These are phyloP conservation scores for Nidularia pulvinata DNA, from an alignment of 768 basidiomycete genomes.

Conservation along the genomic window DNA sequence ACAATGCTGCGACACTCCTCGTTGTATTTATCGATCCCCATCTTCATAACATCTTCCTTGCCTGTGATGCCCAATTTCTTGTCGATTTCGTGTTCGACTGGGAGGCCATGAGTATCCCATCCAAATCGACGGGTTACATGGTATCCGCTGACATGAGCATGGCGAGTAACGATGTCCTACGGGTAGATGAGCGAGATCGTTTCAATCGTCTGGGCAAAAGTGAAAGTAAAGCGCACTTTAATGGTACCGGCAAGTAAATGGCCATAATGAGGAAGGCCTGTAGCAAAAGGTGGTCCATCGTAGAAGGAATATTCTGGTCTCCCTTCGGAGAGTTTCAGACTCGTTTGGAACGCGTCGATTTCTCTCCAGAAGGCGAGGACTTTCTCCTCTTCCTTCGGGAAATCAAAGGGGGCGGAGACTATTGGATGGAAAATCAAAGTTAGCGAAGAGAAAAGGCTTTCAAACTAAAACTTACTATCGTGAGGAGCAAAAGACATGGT, in stretches of 20 bases:
- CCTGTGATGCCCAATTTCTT: slow-evolving; percentile 92
- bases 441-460: neutral
- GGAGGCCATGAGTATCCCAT: slow-evolving; percentile 99
- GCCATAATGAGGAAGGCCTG: slow-evolving; percentile 95
- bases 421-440: slow-evolving; percentile 5
- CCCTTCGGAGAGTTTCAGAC: slow-evolving; percentile 89
- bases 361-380: slow-evolving; percentile 92
- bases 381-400: slow-evolving; percentile 88
- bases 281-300: slow-evolving; percentile 97
- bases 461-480: slow-evolving; percentile 54
- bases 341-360: slow-evolving; percentile 97
- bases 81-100: slow-evolving; percentile 99
- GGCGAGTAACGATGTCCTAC: slow-evolving; percentile 96
- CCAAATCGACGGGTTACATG: slow-evolving; percentile 95
- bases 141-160: slow-evolving; percentile 91
- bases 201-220: neutral
- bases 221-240: slow-evolving; percentile 55
- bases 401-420: slow-evolving; percentile 83
- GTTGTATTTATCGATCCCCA: slow-evolving; percentile 99
- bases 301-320: slow-evolving; percentile 93
- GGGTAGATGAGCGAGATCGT: slow-evolving; percentile 5
- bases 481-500: slow-evolving; percentile 69
- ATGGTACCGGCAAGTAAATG: slow-evolving; percentile 92
- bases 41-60: slow-evolving; percentile 88
- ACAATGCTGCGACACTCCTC: slow-evolving; percentile 96